Conservation (phyloP, 192 early-diverging fungal genomes). For the Coemansia sp. region DNA sequence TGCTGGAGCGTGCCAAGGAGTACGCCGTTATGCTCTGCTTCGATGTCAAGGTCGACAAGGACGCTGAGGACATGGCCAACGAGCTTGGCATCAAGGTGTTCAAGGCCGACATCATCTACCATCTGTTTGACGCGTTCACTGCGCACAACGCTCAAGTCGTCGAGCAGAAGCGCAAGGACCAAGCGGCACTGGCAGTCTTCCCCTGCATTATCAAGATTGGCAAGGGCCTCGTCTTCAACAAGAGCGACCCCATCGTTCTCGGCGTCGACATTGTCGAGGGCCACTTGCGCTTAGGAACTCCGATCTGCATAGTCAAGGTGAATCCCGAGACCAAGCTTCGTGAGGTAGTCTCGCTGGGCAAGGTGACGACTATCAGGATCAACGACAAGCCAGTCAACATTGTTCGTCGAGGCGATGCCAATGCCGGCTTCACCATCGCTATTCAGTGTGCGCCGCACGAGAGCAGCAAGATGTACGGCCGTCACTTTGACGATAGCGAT, state of each 20-base stretch:
- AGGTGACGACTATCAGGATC: constrained; percentile 89
- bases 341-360: constrained; percentile 79
- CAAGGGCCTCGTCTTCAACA: constrained; percentile 86
- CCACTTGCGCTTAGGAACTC: constrained; percentile 84
- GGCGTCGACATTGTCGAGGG: constrained; percentile 97
- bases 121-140: constrained; percentile 94
- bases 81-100: constrained; percentile 92
- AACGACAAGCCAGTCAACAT: constrained; percentile 86
- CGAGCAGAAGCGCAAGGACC: constrained; percentile 88
- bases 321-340: constrained; percentile 74
- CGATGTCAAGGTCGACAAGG: constrained; percentile 89
- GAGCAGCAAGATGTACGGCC: constrained; percentile 86
- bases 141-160: constrained; percentile 76
- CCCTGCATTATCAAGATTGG: constrained; percentile 91
- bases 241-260: constrained; percentile 92
- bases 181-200: constrained; percentile 91
- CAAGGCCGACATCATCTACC: constrained; percentile 99
- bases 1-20: constrained; percentile 92
- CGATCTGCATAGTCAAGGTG: constrained; percentile 83
- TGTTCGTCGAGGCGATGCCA: constrained; percentile 80
- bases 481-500: constrained; percentile 89
- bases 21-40: constrained; percentile 87
- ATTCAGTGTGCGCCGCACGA: constrained; percentile 86
- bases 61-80: constrained; percentile 90
- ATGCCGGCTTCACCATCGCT: constrained; percentile 89